Percentiles rank a stretch among this genome's conserved stretches.
phyloP scores from a whole-genome alignment of 495 filamentous ascomycete species.

The Xylaria acuta region DNA sequence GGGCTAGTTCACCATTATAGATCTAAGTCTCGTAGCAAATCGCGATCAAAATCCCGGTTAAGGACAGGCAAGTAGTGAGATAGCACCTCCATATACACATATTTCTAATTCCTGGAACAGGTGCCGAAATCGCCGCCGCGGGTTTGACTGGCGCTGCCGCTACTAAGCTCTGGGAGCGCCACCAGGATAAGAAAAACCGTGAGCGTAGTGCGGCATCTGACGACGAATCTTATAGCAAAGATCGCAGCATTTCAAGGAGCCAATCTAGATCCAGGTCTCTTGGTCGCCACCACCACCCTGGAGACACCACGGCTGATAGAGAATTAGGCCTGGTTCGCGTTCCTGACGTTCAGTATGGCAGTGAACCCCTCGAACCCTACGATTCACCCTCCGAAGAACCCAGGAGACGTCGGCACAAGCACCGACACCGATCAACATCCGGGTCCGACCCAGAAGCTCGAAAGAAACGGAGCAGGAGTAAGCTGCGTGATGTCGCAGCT shows the following conservation, averaged over 20 bases:
- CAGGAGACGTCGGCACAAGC: slow-evolving; percentile 28
- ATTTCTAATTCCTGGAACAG: slow-evolving; percentile 33
- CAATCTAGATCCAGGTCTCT: slow-evolving; percentile 56
- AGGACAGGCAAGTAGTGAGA: slow-evolving; percentile 44
- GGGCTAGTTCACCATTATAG: slow-evolving; percentile 78
- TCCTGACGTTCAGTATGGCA: slow-evolving; percentile 50
- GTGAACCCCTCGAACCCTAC: slow-evolving; percentile 51
- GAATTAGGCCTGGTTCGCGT: slow-evolving; percentile 73
- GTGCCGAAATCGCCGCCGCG: slow-evolving; percentile 71
- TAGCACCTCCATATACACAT: background rate
- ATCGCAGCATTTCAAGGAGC: slow-evolving; percentile 55
- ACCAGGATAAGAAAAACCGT: slow-evolving; percentile 70
- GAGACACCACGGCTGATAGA: slow-evolving; percentile 62
- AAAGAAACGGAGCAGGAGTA: slow-evolving; percentile 67
- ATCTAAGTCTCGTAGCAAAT: slow-evolving; percentile 56
- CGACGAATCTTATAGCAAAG: slow-evolving; percentile 36
- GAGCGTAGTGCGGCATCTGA: slow-evolving; percentile 46
- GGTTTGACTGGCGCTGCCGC: slow-evolving; percentile 80
- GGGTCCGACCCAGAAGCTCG: slow-evolving; percentile 53
- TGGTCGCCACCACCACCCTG: slow-evolving; percentile 44
- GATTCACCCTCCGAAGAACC: slow-evolving; percentile 40
- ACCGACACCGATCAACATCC: slow-evolving; percentile 43
- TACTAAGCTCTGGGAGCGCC: slow-evolving; percentile 80
- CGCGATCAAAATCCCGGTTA: slow-evolving; percentile 64
- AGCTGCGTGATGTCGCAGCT: slow-evolving; percentile 68